Conservation (phyloP, 192 early-diverging fungal genomes). For the Martensiomyces pterosporus region DNA sequence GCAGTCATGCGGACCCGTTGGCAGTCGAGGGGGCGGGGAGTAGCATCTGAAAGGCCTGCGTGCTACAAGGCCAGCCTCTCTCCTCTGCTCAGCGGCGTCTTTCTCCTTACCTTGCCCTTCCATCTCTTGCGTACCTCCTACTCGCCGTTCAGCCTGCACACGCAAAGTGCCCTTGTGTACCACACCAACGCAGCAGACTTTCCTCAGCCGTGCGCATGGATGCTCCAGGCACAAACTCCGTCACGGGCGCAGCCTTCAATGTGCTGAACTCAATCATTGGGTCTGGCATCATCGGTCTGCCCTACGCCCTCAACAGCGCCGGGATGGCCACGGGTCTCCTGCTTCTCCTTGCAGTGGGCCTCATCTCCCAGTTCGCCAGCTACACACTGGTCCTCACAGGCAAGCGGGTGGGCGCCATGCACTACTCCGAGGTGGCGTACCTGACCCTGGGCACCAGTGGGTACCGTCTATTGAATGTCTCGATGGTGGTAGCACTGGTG, state of each 20-base stretch:
- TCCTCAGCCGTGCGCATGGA: background rate
- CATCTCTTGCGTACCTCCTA: no score
- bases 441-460: conserved; percentile 45
- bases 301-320: conserved; percentile 46
- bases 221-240: background rate
- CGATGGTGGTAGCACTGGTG: conserved; percentile 47
- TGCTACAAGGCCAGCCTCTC: no score
- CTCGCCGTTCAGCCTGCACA: no score
- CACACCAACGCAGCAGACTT: no score
- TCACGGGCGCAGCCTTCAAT: conserved; percentile 24
- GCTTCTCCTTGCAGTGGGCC: conserved; percentile 36
- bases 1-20: no score
- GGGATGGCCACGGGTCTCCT: conserved; percentile 45
- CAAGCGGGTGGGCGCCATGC: conserved; percentile 33
- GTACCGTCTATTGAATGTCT: conserved; percentile 41
- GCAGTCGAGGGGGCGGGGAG: no score
- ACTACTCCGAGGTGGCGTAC: conserved; percentile 40
- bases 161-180: no score
- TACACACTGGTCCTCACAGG: conserved; percentile 46
- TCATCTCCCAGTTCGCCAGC: conserved; percentile 36
- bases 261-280: conserved; percentile 56
- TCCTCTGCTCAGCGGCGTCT: no score
- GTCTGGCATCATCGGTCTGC: conserved; percentile 52
- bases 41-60: no score
- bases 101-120: no score